Percentiles rank a stretch among this genome's conserved stretches.
Evolutionary conservation across 805 yeast genomes (phyloP).

Genomic region (Kregervanrija delftensis): DNA sequence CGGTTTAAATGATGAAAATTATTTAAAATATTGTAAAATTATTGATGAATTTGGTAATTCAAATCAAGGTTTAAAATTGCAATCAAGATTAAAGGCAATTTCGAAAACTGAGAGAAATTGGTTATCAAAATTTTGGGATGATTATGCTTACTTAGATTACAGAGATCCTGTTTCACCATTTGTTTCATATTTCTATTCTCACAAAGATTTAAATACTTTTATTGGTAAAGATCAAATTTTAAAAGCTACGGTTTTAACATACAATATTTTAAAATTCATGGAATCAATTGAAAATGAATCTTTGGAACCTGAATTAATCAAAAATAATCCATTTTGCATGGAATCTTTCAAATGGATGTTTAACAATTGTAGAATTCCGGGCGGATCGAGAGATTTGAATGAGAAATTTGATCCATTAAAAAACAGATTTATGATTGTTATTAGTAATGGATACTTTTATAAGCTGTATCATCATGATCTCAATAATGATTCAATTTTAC

Average conservation of each 20-base stretch:
- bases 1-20: constrained; percentile 36
- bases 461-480: constrained; percentile 57
- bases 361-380: constrained; percentile 82
- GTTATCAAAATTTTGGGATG: constrained; percentile 91
- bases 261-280: constrained; percentile 63
- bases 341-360: constrained; percentile 87
- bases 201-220: constrained; percentile 54
- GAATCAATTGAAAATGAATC: constrained; percentile 60
- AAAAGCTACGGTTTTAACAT: constrained; percentile 71
- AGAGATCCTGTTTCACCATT: constrained; percentile 94
- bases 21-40: constrained; percentile 38
- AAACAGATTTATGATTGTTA: constrained; percentile 66
- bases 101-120: constrained; percentile 67
- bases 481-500: constrained; percentile 33
- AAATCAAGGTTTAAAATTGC: constrained; percentile 62
- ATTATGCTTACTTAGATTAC: constrained; percentile 83
- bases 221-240: constrained; percentile 58
- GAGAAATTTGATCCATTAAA: constrained; percentile 34
- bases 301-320: constrained; percentile 73
- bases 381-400: constrained; percentile 54
- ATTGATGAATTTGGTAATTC: constrained; percentile 60
- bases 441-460: constrained; percentile 73
- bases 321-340: constrained; percentile 84
- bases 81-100: constrained; percentile 51
- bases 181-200: constrained; percentile 84